Evolutionary conservation across 2,329 filamentous ascomycete species (phyloP).

Genomic region (Microdochium bolleyi): DNA sequence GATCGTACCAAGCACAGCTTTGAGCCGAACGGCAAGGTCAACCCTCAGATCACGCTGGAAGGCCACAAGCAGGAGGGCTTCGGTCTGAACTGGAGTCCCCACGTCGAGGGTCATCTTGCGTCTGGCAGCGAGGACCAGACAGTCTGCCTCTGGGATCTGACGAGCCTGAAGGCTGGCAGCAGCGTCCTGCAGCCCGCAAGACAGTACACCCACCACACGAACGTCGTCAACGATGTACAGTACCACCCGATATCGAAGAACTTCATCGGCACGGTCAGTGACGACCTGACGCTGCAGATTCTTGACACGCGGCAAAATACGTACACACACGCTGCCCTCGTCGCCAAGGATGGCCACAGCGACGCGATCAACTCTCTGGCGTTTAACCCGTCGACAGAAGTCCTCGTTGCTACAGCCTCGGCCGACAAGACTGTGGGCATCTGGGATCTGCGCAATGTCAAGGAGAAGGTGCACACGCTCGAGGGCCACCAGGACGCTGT

Average conservation of each 20-base stretch:
- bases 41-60: conserved; percentile 74
- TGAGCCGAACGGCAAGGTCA: conserved; percentile 64
- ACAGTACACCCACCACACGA: conserved; percentile 78
- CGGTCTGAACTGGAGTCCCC: conserved; percentile 86
- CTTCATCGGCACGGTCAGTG: conserved; percentile 87
- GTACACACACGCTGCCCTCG: conserved; percentile 59
- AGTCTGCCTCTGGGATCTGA: conserved; percentile 88
- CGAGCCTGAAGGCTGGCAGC: conserved; percentile 61
- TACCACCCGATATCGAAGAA: conserved; percentile 81
- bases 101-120: conserved; percentile 70
- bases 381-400: conserved; percentile 89
- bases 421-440: conserved; percentile 92
- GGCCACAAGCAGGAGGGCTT: conserved; percentile 89
- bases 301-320: conserved; percentile 71
- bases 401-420: conserved; percentile 83
- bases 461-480: conserved; percentile 80
- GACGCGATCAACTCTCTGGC: conserved; percentile 95
- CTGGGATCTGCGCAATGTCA: conserved; percentile 90
- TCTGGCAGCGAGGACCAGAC: conserved; percentile 91
- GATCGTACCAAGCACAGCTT: conserved; percentile 91
- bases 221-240: conserved; percentile 95
- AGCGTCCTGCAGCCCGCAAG: conserved; percentile 63
- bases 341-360: conserved; percentile 66
- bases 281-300: conserved; percentile 89
- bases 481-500: conserved; percentile 86